phyloP scores from a whole-genome alignment of 495 filamentous ascomycete genomes.

The Aspergillus asperescens region DNA sequence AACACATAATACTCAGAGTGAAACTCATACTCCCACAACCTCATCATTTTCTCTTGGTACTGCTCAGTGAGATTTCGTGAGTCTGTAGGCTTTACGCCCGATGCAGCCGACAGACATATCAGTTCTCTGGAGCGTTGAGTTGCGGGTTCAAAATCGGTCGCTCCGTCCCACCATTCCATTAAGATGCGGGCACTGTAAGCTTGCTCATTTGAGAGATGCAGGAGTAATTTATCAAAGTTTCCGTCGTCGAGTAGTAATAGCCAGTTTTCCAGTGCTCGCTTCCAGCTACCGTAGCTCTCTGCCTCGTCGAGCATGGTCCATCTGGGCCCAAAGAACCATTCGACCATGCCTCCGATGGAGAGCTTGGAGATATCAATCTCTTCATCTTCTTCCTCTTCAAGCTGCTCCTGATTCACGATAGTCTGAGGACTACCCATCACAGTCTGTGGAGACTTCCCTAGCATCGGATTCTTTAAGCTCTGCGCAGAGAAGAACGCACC shows the following conservation, averaged over 20 bases:
- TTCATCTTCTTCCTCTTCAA: not conserved
- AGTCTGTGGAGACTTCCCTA: not conserved
- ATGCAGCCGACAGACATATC: conserved; percentile 1
- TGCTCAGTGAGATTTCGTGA: not conserved
- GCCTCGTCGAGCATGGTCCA: not conserved
- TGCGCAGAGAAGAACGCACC: not conserved
- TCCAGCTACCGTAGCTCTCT: conserved; percentile 1
- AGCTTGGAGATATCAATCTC: conserved; percentile 1
- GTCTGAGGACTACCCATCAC: not conserved
- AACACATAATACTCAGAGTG: not conserved
- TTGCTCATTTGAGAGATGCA: not conserved
- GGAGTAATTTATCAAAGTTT: not conserved
- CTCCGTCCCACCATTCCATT: conserved; percentile 2
- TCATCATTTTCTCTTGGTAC: conserved; percentile 1
- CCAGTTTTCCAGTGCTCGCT: conserved; percentile 1
- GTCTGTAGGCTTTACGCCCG: not conserved
- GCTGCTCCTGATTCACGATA: conserved; percentile 1
- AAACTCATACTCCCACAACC: not conserved
- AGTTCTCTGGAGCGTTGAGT: not conserved
- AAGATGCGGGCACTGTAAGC: not conserved
- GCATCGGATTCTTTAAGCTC: not conserved
- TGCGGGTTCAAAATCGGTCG: conserved; percentile 1
- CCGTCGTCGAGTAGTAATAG: not conserved
- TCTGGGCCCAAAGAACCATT: conserved; percentile 1
- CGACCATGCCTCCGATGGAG: conserved; percentile 1